phyloP scores from a whole-genome alignment of 768 basidiomycete genomes.

The Boletus sp. region DNA sequence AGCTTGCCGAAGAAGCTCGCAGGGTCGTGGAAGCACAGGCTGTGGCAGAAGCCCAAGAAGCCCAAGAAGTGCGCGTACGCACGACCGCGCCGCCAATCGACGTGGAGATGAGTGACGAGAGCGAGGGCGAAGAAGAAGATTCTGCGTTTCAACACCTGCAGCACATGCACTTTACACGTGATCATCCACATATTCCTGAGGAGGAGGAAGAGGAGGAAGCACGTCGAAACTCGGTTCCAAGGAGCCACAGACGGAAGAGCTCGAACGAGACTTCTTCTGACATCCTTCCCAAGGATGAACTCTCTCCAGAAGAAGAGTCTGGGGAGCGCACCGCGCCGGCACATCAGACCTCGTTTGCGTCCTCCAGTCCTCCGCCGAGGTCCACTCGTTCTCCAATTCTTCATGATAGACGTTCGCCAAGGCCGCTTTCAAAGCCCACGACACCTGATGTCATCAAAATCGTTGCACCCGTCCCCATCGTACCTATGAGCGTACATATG shows the following conservation, averaged over 20 bases:
- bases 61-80: slow-evolving; percentile 44
- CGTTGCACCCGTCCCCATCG: slow-evolving; percentile 22
- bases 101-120: slow-evolving; percentile 77
- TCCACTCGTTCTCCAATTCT: slow-evolving; percentile 20
- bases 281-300: slow-evolving; percentile 24
- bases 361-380: slow-evolving; percentile 14
- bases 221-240: slow-evolving; percentile 23
- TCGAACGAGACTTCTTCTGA: slow-evolving; percentile 34
- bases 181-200: slow-evolving; percentile 63
- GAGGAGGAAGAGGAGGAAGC: slow-evolving; percentile 61
- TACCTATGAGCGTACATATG: slow-evolving; percentile 14
- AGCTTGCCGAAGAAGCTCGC: slow-evolving; percentile 67
- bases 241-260: slow-evolving; percentile 18
- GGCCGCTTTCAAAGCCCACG: slow-evolving; percentile 23
- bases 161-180: slow-evolving; percentile 38
- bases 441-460: slow-evolving; percentile 26
- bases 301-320: slow-evolving; percentile 8
- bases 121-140: slow-evolving; percentile 63
- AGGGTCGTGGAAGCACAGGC: slow-evolving; percentile 48
- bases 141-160: slow-evolving; percentile 34
- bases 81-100: slow-evolving; percentile 60
- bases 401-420: slow-evolving; percentile 20
- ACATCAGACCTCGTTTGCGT: slow-evolving; percentile 14
- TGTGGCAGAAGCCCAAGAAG: slow-evolving; percentile 47
- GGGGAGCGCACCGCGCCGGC: slow-evolving; percentile 14